Base-by-base conservation (phyloP, 2,329 filamentous ascomycete genomes). In the Mollisia scopiformis region DNA sequence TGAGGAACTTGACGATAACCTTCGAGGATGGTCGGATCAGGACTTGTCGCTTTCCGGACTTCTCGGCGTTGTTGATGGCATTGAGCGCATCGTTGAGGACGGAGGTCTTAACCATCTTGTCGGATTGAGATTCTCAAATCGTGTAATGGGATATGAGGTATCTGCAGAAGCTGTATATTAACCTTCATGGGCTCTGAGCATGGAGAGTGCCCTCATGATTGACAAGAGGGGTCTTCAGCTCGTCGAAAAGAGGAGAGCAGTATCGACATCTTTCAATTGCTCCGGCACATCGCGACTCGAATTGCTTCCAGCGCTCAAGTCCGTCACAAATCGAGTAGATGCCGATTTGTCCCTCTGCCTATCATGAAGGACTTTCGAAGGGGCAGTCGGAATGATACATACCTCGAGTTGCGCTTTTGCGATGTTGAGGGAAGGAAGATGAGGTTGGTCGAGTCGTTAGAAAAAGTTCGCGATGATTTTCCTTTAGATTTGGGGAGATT, bases 1-100 rank as follows among this genome's bases (percentile, higher is more conserved):
- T 87, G 78, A 99, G 87, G 89, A 98, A 99, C 88, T 98, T 98
- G 86, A 96, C 84, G 76, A 99, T 99, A 86, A 99, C 95, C 91
- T 99, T 99, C 82, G 95, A 98, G 81, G 88, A 91, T 75, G 96
- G 95, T 77, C 93, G 89, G 87, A 99, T 97, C 80, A 99, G 78
- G 79, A 98, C 95, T 86, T 99, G 95, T 78, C 95, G 93, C 91
- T 98, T 98, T 85, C 95, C 95, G 75, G 91, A 86, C 91, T 99
- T 98, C 89, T 99, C 96, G 87, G 95, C 95, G 83, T 99, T 99
- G 93, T 99, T 99, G 90, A 99, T 98, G 86, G 88, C 86, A 82
- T 97, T 97, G 77, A 97, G 91, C 79, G 92, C 93, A 90, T 99
- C 95, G 88, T 98, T 96, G 82, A 99, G 93, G 78, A 98, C 95